Conservation (phyloP, 495 filamentous ascomycete genomes). For the Hypoxylon perforatum region DNA sequence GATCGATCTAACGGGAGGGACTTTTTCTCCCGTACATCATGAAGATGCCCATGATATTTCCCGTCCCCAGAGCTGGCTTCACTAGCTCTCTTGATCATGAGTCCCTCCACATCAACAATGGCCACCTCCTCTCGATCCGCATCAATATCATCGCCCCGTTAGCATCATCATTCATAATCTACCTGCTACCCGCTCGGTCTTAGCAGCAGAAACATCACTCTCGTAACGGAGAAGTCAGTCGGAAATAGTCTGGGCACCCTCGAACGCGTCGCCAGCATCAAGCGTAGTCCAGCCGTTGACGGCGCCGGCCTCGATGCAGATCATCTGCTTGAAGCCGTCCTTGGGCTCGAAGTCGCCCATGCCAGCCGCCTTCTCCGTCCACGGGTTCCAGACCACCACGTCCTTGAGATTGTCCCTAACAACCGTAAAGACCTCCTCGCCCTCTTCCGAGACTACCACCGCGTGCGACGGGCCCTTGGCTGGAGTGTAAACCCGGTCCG, state of each 20-base stretch:
- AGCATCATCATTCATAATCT: conserved; percentile 30
- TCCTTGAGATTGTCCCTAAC: conserved; percentile 83
- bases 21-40: not conserved
- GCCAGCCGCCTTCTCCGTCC: conserved; percentile 80
- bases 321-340: conserved; percentile 89
- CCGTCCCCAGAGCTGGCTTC: too few relatives aligned
- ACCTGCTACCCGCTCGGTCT: conserved; percentile 2
- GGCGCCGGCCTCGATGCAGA: conserved; percentile 91
- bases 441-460: conserved; percentile 69
- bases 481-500: conserved; percentile 75
- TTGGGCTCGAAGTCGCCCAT: conserved; percentile 92
- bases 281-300: conserved; percentile 84
- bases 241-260: conserved; percentile 83
- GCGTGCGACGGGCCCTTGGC: conserved; percentile 71
- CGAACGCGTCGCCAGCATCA: conserved; percentile 87
- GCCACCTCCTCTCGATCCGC: not conserved
- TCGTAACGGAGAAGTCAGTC: conserved; percentile 31
- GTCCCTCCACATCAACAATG: too few relatives aligned
- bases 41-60: too few relatives aligned
- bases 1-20: conserved; percentile 2
- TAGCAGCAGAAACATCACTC: not conserved
- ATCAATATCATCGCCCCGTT: not conserved
- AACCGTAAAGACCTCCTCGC: conserved; percentile 73
- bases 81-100: too few relatives aligned
- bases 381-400: conserved; percentile 98